Evolutionary conservation across 441 rosid species (phyloP).

Genomic region (Eruca vesicaria): DNA sequence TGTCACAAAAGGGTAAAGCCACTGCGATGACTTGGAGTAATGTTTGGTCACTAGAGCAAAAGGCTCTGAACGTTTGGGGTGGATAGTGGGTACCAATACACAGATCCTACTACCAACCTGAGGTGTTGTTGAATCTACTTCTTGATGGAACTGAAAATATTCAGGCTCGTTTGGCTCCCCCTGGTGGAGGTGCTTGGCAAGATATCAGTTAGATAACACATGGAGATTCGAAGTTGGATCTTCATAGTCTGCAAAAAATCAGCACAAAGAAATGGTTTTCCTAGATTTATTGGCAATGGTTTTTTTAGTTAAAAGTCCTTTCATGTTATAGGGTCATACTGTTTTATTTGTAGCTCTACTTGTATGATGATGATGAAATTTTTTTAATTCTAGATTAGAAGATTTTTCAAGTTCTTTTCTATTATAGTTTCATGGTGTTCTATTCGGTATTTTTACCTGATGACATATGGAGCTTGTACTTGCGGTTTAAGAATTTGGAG

Average conservation of each 20-base stretch:
- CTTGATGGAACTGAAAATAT: conserved; percentile 68
- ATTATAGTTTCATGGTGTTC: not conserved
- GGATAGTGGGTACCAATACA: not conserved
- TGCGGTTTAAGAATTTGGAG: too few relatives aligned
- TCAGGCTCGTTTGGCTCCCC: conserved; percentile 64
- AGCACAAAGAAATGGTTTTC: not conserved
- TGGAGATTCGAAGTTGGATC: conserved; percentile 49
- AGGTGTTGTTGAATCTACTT: conserved; percentile 67
- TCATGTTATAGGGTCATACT: not conserved
- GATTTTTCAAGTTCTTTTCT: not conserved
- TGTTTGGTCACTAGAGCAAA: not conserved
- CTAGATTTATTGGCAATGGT: not conserved
- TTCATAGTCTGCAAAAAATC: conserved; percentile 65
- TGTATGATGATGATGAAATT: conserved; percentile 5
- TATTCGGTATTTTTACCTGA: too few relatives aligned
- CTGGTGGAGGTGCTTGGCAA: conserved; percentile 65
- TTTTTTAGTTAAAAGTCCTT: conserved; percentile 1
- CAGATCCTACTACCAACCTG: conserved; percentile 45
- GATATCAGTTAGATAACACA: conserved; percentile 61
- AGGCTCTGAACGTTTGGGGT: not conserved
- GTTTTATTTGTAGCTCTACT: conserved; percentile 17
- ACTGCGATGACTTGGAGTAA: not conserved
- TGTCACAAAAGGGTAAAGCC: not conserved
- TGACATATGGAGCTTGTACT: too few relatives aligned
- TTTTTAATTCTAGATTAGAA: not conserved